phyloP scores from a whole-genome alignment of 2,329 filamentous ascomycete species.

The Paradendryphiella salina region DNA sequence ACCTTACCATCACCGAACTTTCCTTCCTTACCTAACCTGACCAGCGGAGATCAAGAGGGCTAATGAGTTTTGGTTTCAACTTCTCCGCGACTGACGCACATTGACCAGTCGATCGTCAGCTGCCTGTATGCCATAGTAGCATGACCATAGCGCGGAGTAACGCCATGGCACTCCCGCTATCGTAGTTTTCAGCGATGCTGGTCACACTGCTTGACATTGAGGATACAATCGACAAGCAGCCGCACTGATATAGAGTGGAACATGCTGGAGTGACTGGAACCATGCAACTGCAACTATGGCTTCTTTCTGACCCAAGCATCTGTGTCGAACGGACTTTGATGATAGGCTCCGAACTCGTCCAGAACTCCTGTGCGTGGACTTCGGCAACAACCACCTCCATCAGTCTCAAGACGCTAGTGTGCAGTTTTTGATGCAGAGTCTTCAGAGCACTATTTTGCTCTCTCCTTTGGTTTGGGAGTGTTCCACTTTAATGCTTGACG shows the following conservation, averaged over 20 bases:
- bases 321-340: not conserved
- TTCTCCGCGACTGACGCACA: not conserved
- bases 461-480: not conserved
- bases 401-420: not conserved
- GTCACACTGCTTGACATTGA: not conserved
- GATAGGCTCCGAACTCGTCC: not conserved
- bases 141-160: conserved; percentile 9
- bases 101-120: conserved; percentile 8
- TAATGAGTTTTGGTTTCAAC: conserved; percentile 18
- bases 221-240: not conserved
- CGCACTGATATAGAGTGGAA: not conserved
- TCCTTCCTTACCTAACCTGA: conserved; percentile 11
- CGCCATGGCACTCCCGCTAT: not conserved
- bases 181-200: not conserved
- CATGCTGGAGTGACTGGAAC: not conserved
- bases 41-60: conserved; percentile 11
- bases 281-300: not conserved
- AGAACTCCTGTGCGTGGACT: not conserved
- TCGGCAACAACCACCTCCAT: not conserved
- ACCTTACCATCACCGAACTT: not conserved
- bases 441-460: not conserved
- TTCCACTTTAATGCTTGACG: not conserved
- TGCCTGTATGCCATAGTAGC: not conserved
- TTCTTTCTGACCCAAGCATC: not conserved
- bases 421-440: not conserved